Conservation (phyloP, 192 early-diverging fungal genomes). For the Lobosporangium transversale region DNA sequence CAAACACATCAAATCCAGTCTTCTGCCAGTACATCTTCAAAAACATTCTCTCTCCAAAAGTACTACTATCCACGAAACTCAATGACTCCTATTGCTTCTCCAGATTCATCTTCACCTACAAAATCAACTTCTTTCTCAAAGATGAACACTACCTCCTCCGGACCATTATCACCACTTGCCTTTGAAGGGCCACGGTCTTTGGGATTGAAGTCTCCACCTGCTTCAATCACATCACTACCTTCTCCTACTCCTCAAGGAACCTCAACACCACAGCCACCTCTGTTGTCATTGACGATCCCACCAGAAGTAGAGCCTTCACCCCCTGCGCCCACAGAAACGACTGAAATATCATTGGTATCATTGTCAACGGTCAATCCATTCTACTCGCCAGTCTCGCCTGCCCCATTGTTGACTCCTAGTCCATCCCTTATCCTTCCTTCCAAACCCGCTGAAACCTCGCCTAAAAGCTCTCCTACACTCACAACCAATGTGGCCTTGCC, state of each 20-base stretch:
- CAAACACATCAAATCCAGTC: constrained; percentile 6
- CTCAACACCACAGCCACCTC: constrained; percentile 3
- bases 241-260: constrained; percentile 1
- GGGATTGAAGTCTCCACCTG: constrained; percentile 13
- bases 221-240: background rate
- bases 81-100: constrained; percentile 13
- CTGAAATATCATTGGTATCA: too few relatives aligned
- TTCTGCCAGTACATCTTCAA: constrained; percentile 4
- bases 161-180: constrained; percentile 11
- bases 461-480: background rate
- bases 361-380: too few relatives aligned
- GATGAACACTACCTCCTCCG: constrained; percentile 9
- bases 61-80: constrained; percentile 44
- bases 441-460: constrained; percentile 7
- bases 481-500: background rate
- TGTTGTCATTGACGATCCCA: background rate
- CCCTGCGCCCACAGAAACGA: too few relatives aligned
- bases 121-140: constrained; percentile 27
- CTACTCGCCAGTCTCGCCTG: too few relatives aligned
- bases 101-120: constrained; percentile 4
- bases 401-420: constrained; percentile 2
- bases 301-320: background rate
- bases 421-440: constrained; percentile 5
- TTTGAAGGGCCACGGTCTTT: constrained; percentile 44
- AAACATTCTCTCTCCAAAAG: constrained; percentile 47